Percentiles rank a stretch among this genome's conserved stretches.
Conservation (phyloP, 1,284 basidiomycete genomes). For the Melampsora larici-populina region DNA sequence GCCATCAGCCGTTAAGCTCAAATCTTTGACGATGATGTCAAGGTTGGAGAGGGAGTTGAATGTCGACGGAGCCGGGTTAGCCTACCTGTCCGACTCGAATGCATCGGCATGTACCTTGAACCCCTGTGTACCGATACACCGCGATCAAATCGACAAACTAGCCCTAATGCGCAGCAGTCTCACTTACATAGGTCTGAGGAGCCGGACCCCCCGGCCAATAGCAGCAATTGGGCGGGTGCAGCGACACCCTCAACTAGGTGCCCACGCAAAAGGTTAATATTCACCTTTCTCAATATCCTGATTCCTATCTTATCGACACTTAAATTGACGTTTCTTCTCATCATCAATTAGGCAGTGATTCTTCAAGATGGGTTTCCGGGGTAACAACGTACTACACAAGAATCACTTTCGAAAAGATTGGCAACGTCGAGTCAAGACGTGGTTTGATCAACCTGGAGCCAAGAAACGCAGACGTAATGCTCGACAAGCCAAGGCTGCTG, state of each 20-base stretch:
- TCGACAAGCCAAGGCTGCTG: slow-evolving; percentile 84
- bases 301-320: background rate
- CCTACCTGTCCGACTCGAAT: too few relatives aligned
- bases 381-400: slow-evolving; percentile 69
- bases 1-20: too few relatives aligned
- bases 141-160: background rate
- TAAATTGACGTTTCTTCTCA: background rate
- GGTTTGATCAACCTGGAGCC: slow-evolving; percentile 99
- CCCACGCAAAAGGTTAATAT: background rate
- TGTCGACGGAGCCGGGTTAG: too few relatives aligned
- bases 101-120: too few relatives aligned
- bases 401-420: slow-evolving; percentile 99
- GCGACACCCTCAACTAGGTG: background rate
- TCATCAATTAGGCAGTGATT: background rate
- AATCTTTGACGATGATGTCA: too few relatives aligned
- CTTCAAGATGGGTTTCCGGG: slow-evolving; percentile 50
- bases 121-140: too few relatives aligned
- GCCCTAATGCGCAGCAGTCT: slow-evolving; percentile 7
- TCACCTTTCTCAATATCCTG: background rate
- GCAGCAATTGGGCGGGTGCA: background rate
- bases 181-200: background rate
- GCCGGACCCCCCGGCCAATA: background rate
- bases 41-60: too few relatives aligned
- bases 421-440: slow-evolving; percentile 80
- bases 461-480: slow-evolving; percentile 94